Conservation (phyloP, 2,329 filamentous ascomycete genomes). For the Aureobasidium sp. region DNA sequence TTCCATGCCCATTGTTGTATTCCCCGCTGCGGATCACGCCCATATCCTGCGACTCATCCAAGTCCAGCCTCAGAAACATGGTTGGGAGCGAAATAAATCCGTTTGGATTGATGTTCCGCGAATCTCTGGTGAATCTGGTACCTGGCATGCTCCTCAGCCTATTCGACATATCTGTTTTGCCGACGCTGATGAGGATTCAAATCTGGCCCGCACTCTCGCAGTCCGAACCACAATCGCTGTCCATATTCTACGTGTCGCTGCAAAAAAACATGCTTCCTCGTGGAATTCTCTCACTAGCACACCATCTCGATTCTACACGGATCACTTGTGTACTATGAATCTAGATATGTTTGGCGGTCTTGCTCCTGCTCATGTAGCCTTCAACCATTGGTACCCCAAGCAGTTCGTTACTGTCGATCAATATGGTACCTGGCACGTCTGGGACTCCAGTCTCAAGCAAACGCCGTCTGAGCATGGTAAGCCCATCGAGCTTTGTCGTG, state of each 20-base stretch:
- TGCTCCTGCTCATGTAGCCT: slow-evolving; percentile 53
- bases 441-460: slow-evolving; percentile 35
- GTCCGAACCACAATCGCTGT: not conserved
- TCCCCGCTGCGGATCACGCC: slow-evolving; percentile 43
- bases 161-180: slow-evolving; percentile 49
- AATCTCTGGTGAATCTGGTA: slow-evolving; percentile 38
- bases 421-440: slow-evolving; percentile 58
- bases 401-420: slow-evolving; percentile 60
- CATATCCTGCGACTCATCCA: slow-evolving; percentile 49
- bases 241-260: not conserved
- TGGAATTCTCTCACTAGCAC: slow-evolving; percentile 15
- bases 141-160: slow-evolving; percentile 47
- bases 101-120: slow-evolving; percentile 40
- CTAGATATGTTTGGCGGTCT: slow-evolving; percentile 45
- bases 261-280: not conserved
- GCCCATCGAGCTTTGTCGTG: slow-evolving; percentile 5
- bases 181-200: slow-evolving; percentile 29
- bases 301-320: slow-evolving; percentile 47
- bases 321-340: slow-evolving; percentile 46
- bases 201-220: slow-evolving; percentile 8
- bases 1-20: slow-evolving; percentile 26
- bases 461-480: not conserved
- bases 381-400: slow-evolving; percentile 52
- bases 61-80: slow-evolving; percentile 43
- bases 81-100: slow-evolving; percentile 43